These are phyloP conservation scores for Hanseniaspora sp. DNA, from an alignment of 1,139 yeast species.

Conservation along the genomic window DNA sequence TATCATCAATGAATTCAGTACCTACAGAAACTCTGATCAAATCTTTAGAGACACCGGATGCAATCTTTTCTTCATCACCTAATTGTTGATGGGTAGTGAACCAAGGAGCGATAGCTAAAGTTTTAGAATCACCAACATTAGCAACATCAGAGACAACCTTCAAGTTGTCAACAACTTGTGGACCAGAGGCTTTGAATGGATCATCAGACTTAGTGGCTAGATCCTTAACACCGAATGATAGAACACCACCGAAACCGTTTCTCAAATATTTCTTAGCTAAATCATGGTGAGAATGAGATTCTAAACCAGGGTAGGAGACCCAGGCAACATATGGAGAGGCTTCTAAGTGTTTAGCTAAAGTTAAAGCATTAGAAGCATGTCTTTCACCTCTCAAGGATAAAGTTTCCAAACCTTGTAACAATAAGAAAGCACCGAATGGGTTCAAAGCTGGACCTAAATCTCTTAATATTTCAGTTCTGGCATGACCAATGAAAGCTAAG, in stretches of 20 bases:
- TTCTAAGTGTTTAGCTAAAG: constrained; percentile 69
- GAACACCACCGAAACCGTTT: constrained; percentile 73
- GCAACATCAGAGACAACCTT: constrained; percentile 85
- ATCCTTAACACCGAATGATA: constrained; percentile 79
- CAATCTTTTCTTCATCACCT: constrained; percentile 62
- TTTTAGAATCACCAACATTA: constrained; percentile 91
- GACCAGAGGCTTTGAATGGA: constrained; percentile 64
- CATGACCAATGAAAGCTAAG: constrained; percentile 67
- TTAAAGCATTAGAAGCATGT: constrained; percentile 74
- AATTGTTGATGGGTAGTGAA: constrained; percentile 93
- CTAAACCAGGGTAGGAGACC: constrained; percentile 88
- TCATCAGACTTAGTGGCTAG: constrained; percentile 38
- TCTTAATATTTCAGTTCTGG: constrained; percentile 76
- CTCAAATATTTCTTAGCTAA: constrained; percentile 69
- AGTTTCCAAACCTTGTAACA: constrained; percentile 87
- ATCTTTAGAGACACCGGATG: constrained; percentile 79
- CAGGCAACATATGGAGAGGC: constrained; percentile 60
- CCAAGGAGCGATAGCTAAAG: constrained; percentile 89
- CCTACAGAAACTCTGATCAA: constrained; percentile 83
- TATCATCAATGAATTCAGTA: constrained; percentile 79
- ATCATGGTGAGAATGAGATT: constrained; percentile 71
- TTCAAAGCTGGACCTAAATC: constrained; percentile 83
- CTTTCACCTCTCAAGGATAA: constrained; percentile 87
- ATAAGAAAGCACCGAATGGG: constrained; percentile 79
- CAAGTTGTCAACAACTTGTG: constrained; percentile 68